Evolutionary conservation across 257 asterid genomes (phyloP).

Genomic region (Nyctanthes arbortristis): DNA sequence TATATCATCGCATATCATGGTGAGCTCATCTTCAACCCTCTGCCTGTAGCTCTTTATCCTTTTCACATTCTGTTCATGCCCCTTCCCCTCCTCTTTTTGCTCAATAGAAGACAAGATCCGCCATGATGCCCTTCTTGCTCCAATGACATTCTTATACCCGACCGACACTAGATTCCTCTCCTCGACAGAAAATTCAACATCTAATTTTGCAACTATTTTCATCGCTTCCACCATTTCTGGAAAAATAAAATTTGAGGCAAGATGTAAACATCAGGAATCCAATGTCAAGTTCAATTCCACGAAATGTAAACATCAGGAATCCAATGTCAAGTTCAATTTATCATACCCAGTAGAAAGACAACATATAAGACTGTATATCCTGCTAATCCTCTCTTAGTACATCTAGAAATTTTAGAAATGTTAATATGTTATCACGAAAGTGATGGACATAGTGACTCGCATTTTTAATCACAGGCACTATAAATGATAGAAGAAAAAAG

Average conservation of each 20-base stretch:
- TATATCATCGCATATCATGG: slow-evolving; percentile 72
- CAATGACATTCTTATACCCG: slow-evolving; percentile 76
- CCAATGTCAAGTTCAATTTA: neutral
- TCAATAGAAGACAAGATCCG: slow-evolving; percentile 70
- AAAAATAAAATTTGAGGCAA: neutral
- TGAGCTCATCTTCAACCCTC: slow-evolving; percentile 76
- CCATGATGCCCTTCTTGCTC: slow-evolving; percentile 86
- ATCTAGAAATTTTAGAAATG: too few species aligned
- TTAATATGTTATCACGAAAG: too few species aligned
- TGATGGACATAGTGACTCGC: too few species aligned
- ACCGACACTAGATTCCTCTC: slow-evolving; percentile 80
- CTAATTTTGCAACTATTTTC: slow-evolving; percentile 68
- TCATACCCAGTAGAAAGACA: too few species aligned
- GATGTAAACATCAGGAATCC: neutral
- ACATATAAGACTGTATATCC: neutral
- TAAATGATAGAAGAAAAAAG: too few species aligned
- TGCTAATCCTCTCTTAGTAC: neutral
- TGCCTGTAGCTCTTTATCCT: slow-evolving; percentile 62
- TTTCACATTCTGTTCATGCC: slow-evolving; percentile 70
- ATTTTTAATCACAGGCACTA: too few species aligned
- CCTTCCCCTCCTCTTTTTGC: slow-evolving; percentile 74
- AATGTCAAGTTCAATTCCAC: neutral
- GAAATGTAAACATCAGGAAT: neutral
- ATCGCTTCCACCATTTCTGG: slow-evolving; percentile 83
- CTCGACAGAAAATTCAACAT: slow-evolving; percentile 72